These are phyloP conservation scores for Daphne laureola DNA, from an alignment of 441 rosid genomes.

Conservation along the genomic window DNA sequence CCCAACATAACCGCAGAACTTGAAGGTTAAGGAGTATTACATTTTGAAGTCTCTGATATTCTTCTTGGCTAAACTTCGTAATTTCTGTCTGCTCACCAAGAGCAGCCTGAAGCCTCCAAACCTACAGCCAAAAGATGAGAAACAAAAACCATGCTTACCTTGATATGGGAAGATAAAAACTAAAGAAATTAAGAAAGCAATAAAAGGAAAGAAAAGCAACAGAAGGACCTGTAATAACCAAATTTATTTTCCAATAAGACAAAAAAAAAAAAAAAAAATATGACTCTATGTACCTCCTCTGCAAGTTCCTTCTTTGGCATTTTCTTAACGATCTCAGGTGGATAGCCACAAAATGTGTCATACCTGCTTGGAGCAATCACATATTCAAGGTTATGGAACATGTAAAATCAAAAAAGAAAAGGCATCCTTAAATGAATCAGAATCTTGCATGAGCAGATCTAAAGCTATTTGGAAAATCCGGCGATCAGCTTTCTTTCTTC, in stretches of 20 bases:
- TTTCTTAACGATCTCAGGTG: slow-evolving; percentile 92
- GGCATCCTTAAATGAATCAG: too few species aligned
- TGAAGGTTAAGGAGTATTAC: slow-evolving; percentile 31
- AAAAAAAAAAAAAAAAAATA: slow-evolving; percentile 9
- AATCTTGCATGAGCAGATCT: too few species aligned
- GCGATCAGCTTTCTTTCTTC: too few species aligned
- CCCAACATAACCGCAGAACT: background rate
- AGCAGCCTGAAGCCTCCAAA: slow-evolving; percentile 98
- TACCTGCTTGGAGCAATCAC: slow-evolving; percentile 42
- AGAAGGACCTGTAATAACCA: slow-evolving; percentile 1
- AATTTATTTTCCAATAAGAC: slow-evolving; percentile 10
- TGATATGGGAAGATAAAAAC: background rate
- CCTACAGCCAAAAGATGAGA: slow-evolving; percentile 32
- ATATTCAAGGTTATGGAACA: background rate
- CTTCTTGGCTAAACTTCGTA: slow-evolving; percentile 81
- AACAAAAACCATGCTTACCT: background rate
- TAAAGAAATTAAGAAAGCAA: background rate
- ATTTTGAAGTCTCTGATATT: slow-evolving; percentile 90
- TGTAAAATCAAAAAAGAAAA: too few species aligned
- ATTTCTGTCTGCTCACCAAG: slow-evolving; percentile 95
- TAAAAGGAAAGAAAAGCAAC: slow-evolving; percentile 3
- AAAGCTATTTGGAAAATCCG: too few species aligned
- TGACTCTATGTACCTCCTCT: slow-evolving; percentile 62
- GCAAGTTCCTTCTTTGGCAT: slow-evolving; percentile 94
- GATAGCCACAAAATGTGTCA: slow-evolving; percentile 87